These are phyloP conservation scores for Leersia perrieri DNA, from an alignment of 176 grass and related monocot genomes.

Conservation along the genomic window DNA sequence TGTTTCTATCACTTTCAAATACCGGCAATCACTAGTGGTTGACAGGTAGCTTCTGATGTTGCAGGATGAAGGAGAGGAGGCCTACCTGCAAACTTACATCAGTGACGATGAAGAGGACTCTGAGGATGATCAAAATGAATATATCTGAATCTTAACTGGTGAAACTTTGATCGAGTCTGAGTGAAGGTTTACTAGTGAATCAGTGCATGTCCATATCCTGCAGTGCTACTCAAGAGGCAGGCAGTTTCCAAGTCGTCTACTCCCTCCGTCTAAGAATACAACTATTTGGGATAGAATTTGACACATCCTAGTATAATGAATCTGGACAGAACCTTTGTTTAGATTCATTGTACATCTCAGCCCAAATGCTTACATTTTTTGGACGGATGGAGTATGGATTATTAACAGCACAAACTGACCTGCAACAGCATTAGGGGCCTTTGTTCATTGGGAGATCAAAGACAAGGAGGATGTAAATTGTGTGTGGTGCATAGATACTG, in stretches of 20 bases:
- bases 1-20: background rate
- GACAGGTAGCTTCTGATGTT: conserved; percentile 26
- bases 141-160: conserved; percentile 27
- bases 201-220: background rate
- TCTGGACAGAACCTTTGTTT: no score
- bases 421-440: background rate
- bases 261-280: no score
- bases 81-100: conserved; percentile 75
- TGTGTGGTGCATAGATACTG: background rate
- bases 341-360: no score
- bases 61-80: conserved; percentile 87
- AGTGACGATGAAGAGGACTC: conserved; percentile 51
- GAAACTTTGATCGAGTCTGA: background rate
- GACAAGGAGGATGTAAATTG: background rate
- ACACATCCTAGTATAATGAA: no score
- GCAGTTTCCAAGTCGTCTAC: background rate
- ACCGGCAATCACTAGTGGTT: background rate
- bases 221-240: background rate
- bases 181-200: background rate
- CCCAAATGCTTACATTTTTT: no score
- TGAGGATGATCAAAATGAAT: conserved; percentile 30
- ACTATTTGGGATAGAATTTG: no score
- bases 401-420: background rate
- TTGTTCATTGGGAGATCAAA: background rate
- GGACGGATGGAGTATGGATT: background rate